Percentiles rank a stretch among this genome's conserved stretches.
phyloP scores from a whole-genome alignment of 139 green algal genomes.

The Chlorella sorokiniana region DNA sequence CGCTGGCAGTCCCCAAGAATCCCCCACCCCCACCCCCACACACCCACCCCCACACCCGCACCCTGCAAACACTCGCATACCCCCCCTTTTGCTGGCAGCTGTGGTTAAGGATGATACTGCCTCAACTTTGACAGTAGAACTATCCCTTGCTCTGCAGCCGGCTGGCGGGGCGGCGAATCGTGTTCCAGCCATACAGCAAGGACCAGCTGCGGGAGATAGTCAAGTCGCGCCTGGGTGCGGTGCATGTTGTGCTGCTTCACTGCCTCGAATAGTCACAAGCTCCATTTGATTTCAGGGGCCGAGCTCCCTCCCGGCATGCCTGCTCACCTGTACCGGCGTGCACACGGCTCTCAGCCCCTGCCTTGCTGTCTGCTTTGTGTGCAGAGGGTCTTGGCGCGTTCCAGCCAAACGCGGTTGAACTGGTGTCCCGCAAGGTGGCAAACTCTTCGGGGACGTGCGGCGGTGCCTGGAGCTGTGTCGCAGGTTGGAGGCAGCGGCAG shows the following conservation, averaged over 20 bases:
- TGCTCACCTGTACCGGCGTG: background rate
- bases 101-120: no score
- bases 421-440: constrained; percentile 65
- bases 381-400: constrained; percentile 43
- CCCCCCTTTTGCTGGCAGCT: no score
- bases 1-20: background rate
- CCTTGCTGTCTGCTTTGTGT: background rate
- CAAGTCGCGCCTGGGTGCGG: constrained; percentile 58
- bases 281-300: background rate
- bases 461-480: constrained; percentile 76
- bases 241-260: background rate
- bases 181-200: constrained; percentile 81
- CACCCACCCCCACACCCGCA: background rate
- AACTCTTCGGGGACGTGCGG: constrained; percentile 75
- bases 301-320: background rate
- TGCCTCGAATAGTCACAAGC: background rate
- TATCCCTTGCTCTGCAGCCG: constrained; percentile 40
- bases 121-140: background rate
- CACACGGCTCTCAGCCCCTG: background rate
- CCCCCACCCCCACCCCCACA: background rate
- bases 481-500: background rate
- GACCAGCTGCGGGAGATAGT: constrained; percentile 83
- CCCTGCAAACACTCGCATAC: no score
- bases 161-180: constrained; percentile 66
- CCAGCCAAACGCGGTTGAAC: constrained; percentile 51